Evolutionary conservation across 192 early-diverging fungal species (phyloP), one percentile per base, ranked within the genome.

Genomic region (Linnemannia hyalina): DNA sequence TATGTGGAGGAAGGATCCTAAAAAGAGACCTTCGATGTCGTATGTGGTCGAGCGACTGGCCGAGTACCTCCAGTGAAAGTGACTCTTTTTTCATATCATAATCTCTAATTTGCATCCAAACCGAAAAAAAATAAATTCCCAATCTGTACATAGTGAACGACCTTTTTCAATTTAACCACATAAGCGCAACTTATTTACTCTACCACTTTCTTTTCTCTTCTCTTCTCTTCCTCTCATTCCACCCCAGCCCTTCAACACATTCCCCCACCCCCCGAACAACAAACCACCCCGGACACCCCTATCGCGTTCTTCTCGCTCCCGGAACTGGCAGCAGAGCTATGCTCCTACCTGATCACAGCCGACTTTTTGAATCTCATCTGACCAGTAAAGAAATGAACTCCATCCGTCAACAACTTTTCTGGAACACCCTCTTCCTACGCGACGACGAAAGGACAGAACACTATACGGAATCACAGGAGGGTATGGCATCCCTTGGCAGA

Each of bases 1-100:
- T 13, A 95, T 95, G 95, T 95, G 95, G 95, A 89, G 90, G n/a
- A 91, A 90, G 68, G 88, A 92, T 63, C 91, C 93, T 26, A 85
- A 60, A 11, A 83, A 72, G 87, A 80, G 94, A 52, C 94, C 94
- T 16, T 89, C 93, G 20, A 95, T 95, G 94, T 91, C 89, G 6
- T 87, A 91, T 89, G 94, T 95, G 29, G 93, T 95, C 13, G 94
- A 95, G 76, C 88, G 91, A 44, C 88, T 95, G n/a, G 88, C 91
- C 52, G 89, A 94, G 29, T 95, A 93, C 71, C 83, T 95, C 77
- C 89, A 91, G 26, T 94, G 40, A 76, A 20, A 91, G 26, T 93
- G 29, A 76, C 29, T 4, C 10, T 29, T 13, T 10, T 4, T 23
- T 11, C n/a, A 65, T 26, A 13, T 32, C 13, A 32, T 65, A 65